These are phyloP conservation scores for Wallemia mellicola DNA, from an alignment of 1,284 basidiomycete genomes.

Conservation along the genomic window DNA sequence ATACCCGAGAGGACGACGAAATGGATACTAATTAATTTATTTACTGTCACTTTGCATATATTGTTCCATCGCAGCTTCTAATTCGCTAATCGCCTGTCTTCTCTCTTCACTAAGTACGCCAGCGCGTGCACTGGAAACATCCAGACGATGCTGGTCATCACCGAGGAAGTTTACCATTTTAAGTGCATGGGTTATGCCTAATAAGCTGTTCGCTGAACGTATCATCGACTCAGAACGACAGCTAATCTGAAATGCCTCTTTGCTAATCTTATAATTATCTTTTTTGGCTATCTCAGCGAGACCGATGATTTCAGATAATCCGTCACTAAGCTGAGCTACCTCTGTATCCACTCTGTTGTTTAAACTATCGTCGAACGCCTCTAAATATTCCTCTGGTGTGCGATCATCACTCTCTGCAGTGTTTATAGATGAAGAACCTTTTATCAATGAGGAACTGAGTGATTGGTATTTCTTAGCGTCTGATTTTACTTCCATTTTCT, in stretches of 20 bases:
- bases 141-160: not conserved
- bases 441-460: not conserved
- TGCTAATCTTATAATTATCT: not conserved
- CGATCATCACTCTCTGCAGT: not conserved
- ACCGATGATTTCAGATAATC: not conserved
- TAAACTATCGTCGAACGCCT: not conserved
- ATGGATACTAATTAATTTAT: constrained; percentile 1
- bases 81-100: not conserved
- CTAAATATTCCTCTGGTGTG: not conserved
- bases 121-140: not conserved
- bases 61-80: not conserved
- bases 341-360: not conserved
- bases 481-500: not conserved
- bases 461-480: not conserved
- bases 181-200: not conserved
- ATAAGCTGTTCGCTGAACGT: not conserved
- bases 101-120: not conserved
- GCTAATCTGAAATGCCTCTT: constrained; percentile 1
- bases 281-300: not conserved
- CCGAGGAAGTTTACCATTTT: not conserved
- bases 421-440: not conserved
- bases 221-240: not conserved
- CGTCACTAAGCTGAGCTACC: not conserved
- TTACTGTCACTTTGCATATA: not conserved
- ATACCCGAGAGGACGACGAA: not conserved